Evolutionary conservation across 2,329 filamentous ascomycete species (phyloP), one percentile per base, ranked within the genome.

Genomic region (Cladophialophora carrionii): DNA sequence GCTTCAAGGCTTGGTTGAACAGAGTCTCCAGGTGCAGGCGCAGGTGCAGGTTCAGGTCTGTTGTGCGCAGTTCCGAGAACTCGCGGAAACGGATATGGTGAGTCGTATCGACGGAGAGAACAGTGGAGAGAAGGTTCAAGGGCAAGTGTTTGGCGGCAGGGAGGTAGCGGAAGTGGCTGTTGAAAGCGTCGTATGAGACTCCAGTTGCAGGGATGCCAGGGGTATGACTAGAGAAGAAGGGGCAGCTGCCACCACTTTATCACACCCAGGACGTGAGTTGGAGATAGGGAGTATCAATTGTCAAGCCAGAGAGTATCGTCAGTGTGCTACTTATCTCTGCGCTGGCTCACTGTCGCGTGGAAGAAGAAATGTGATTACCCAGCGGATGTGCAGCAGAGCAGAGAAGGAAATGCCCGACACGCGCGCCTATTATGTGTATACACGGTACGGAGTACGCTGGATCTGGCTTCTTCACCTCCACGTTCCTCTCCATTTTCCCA

Each of bases 221-320:
- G 62, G 46, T 60, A 3, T 20, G 1, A 4, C 29, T 31, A 29
- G 52, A 9, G 24, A 37, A 58, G 57, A 48, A 31, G 48, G 57
- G 37, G 48, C 31, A 49, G 53, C 57, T 60, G 46, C 57, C 31
- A 60, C 57, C 57, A 60, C 57, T 60, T 60, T 60, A 60, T 60
- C 57, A 52, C 57, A n/a, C 22, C 51, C 31, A 20, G 52, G 14
- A 54, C 10, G 22, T 24, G 48, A 52, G 48, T 29, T 52, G 10
- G 20, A 12, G 48, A 29, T 52, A 52, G 12, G 26, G 10, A 52
- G 48, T 26, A 20, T 26, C 26, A 14, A 52, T 20, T 26, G 48
- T 26, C 26, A 7, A 17, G 12, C 22, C 26, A n/a, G 6, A 52
- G 48, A 24, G 22, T 17, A 5, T 43, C 6, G 37, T n/a, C n/a